Percentiles rank a stretch among this genome's conserved stretches.
phyloP scores from a whole-genome alignment of 1,284 basidiomycete genomes.

The Cutaneotrichosporon cavernicola region DNA sequence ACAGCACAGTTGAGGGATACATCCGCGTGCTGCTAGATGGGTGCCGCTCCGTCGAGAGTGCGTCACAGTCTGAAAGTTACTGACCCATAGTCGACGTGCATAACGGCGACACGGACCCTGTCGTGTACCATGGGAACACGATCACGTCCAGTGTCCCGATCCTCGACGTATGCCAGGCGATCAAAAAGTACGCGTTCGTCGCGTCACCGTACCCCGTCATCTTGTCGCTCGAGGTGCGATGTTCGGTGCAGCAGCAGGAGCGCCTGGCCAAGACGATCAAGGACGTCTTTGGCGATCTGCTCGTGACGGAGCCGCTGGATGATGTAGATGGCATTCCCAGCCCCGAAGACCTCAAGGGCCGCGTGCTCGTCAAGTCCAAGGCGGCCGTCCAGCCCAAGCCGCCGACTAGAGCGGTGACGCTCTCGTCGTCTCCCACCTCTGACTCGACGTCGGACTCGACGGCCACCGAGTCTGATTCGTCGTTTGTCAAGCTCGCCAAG shows the following conservation, averaged over 20 bases:
- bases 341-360: slow-evolving; percentile 77
- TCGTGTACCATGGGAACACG: slow-evolving; percentile 88
- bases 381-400: slow-evolving; percentile 8
- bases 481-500: slow-evolving; percentile 37
- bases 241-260: slow-evolving; percentile 77
- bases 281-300: slow-evolving; percentile 71
- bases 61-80: slow-evolving; percentile 45
- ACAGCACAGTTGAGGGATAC: slow-evolving; percentile 93
- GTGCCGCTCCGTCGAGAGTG: slow-evolving; percentile 88
- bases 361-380: slow-evolving; percentile 77
- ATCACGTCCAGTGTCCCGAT: slow-evolving; percentile 83
- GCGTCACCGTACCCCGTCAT: slow-evolving; percentile 92
- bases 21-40: slow-evolving; percentile 86
- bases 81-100: slow-evolving; percentile 77
- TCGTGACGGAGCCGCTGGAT: slow-evolving; percentile 64
- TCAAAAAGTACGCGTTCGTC: slow-evolving; percentile 89
- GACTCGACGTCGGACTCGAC: slow-evolving; percentile 38
- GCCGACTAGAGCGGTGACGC: neutral
- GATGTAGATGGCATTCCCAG: slow-evolving; percentile 65
- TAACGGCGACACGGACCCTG: slow-evolving; percentile 78
- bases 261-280: slow-evolving; percentile 74
- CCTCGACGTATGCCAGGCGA: slow-evolving; percentile 80
- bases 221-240: slow-evolving; percentile 92
- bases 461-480: slow-evolving; percentile 46
- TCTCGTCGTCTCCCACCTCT: slow-evolving; percentile 7